Conservation (phyloP, 1,139 yeast genomes). For the Casaregolazyma suthepensis region DNA sequence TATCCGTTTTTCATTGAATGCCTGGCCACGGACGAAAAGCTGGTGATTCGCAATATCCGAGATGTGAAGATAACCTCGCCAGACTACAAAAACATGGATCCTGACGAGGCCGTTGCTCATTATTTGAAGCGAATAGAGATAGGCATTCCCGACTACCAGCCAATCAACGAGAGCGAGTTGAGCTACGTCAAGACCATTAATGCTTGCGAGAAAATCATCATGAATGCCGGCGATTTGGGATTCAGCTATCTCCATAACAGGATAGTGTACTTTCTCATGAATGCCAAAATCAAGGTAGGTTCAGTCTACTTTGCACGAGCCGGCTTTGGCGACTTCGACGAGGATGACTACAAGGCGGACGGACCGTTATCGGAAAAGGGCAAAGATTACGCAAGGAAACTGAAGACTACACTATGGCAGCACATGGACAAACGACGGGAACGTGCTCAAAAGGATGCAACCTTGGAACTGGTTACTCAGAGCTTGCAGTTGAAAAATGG, state of each 20-base stretch:
- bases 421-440: constrained; percentile 31
- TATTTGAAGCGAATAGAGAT: constrained; percentile 41
- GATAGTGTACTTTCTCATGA: constrained; percentile 85
- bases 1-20: constrained; percentile 86
- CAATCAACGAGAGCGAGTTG: constrained; percentile 46
- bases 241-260: constrained; percentile 85
- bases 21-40: constrained; percentile 64
- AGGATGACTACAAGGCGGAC: constrained; percentile 33
- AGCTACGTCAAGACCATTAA: constrained; percentile 78
- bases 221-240: constrained; percentile 58
- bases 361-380: constrained; percentile 35
- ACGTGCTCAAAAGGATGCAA: constrained; percentile 1
- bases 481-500: constrained; percentile 1
- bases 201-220: constrained; percentile 80
- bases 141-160: constrained; percentile 42
- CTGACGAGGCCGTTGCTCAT: constrained; percentile 37
- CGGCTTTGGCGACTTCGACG: constrained; percentile 28
- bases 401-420: constrained; percentile 36
- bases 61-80: constrained; percentile 81
- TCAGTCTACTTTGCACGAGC: constrained; percentile 80
- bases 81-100: constrained; percentile 73
- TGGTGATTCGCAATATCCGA: constrained; percentile 70
- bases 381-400: constrained; percentile 33
- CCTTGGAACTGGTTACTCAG: constrained; percentile 3
- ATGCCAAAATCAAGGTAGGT: constrained; percentile 76